These are phyloP conservation scores for Tulasnella sp. DNA, from an alignment of 768 basidiomycete species.

Conservation along the genomic window DNA sequence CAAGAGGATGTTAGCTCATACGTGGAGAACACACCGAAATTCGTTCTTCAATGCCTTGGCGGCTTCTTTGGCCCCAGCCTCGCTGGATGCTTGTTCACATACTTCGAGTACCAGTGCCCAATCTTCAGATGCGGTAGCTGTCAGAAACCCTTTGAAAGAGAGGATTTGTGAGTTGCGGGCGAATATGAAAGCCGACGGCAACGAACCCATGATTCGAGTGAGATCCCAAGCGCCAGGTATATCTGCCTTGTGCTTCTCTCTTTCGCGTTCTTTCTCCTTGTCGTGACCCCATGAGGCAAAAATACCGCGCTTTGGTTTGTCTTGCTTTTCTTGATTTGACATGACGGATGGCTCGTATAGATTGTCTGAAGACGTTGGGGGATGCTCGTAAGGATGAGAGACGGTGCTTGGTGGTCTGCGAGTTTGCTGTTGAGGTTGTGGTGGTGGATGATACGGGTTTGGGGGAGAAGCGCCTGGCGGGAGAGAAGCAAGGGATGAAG, in stretches of 20 bases:
- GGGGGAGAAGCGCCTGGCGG: constrained; percentile 15
- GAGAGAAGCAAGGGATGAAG: constrained; percentile 11
- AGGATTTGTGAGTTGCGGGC: not conserved
- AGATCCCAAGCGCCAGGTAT: constrained; percentile 17
- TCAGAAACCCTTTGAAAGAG: constrained; percentile 14
- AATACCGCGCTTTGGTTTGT: constrained; percentile 14
- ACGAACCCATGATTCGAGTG: constrained; percentile 20
- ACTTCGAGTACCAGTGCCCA: constrained; percentile 74
- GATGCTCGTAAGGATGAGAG: not conserved
- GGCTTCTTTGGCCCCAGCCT: constrained; percentile 69
- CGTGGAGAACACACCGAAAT: constrained; percentile 51
- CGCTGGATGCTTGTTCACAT: constrained; percentile 63
- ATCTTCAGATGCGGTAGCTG: constrained; percentile 44
- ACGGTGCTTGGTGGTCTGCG: not conserved
- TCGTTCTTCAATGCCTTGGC: constrained; percentile 68
- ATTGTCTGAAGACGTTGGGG: constrained; percentile 1
- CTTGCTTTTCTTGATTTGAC: not conserved
- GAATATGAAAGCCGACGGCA: not conserved
- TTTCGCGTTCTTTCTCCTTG: constrained; percentile 18
- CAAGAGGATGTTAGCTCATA: not conserved
- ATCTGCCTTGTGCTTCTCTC: not conserved
- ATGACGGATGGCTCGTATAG: not conserved
- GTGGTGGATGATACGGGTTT: not conserved
- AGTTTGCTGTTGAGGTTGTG: not conserved
- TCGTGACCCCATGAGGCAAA: constrained; percentile 15